These are phyloP conservation scores for Lactarius evosmus DNA, from an alignment of 768 basidiomycete genomes.

Conservation along the genomic window DNA sequence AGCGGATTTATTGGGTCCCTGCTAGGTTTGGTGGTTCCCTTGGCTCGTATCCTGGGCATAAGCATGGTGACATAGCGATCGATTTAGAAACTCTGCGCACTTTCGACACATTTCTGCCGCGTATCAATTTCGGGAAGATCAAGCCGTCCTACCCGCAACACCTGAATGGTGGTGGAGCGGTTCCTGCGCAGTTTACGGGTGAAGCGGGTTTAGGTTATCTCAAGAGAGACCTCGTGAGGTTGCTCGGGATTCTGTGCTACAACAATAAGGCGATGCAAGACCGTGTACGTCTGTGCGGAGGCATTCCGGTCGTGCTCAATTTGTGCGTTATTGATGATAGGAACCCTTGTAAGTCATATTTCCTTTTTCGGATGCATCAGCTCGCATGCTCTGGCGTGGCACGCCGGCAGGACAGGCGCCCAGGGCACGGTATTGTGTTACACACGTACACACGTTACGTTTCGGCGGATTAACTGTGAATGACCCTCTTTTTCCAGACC, in stretches of 20 bases:
- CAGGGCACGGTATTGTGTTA: not conserved
- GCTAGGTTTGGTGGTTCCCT: constrained; percentile 26
- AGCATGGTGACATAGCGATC: not conserved
- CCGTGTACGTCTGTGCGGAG: constrained; percentile 62
- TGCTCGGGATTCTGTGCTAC: constrained; percentile 76
- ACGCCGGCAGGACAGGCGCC: not conserved
- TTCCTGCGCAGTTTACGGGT: constrained; percentile 31
- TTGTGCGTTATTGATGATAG: constrained; percentile 87
- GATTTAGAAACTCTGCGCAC: constrained; percentile 62
- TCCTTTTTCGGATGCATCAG: constrained; percentile 4
- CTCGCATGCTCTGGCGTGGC: not conserved
- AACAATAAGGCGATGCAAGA: constrained; percentile 68
- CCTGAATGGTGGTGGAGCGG: not conserved
- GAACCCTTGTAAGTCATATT: constrained; percentile 76
- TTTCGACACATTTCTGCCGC: constrained; percentile 80
- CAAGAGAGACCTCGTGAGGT: constrained; percentile 85
- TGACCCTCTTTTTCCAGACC: constrained; percentile 46
- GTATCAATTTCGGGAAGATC: constrained; percentile 75
- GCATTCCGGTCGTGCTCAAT: constrained; percentile 80
- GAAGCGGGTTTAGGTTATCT: constrained; percentile 72
- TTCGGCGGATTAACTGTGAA: constrained; percentile 17
- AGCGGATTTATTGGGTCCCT: constrained; percentile 29
- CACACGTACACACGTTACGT: not conserved
- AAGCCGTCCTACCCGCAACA: constrained; percentile 33
- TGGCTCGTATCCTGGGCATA: not conserved